Percentiles rank a stretch among this genome's conserved stretches.
These are phyloP conservation scores for Colletotrichum sp. DNA, from an alignment of 2,329 filamentous ascomycete genomes.

Conservation along the genomic window DNA sequence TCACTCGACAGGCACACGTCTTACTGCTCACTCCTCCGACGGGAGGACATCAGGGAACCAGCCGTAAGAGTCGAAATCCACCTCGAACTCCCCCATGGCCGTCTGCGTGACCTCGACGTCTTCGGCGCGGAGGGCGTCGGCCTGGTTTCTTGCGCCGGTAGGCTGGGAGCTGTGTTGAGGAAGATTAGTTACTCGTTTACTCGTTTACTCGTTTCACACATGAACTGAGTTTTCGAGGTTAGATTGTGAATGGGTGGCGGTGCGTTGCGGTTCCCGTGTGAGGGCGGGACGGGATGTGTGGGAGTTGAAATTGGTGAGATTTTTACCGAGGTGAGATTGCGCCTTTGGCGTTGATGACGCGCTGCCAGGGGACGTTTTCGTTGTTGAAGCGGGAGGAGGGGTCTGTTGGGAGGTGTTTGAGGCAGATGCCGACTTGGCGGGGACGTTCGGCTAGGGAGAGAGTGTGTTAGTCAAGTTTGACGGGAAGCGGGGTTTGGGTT, in stretches of 20 bases:
- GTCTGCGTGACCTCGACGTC: slow-evolving; percentile 54
- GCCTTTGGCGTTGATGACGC: slow-evolving; percentile 88
- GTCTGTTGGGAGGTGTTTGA: slow-evolving; percentile 79
- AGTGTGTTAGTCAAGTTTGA: background rate
- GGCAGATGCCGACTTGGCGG: slow-evolving; percentile 86
- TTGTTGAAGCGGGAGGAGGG: slow-evolving; percentile 65
- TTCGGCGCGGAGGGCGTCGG: slow-evolving; percentile 52
- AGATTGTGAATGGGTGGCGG: too few species aligned
- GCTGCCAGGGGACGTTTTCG: slow-evolving; percentile 89
- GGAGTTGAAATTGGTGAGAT: too few species aligned
- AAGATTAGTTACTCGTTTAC: background rate
- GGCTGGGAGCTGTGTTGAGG: slow-evolving; percentile 47
- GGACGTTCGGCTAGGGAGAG: slow-evolving; percentile 65
- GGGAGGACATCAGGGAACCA: slow-evolving; percentile 60
- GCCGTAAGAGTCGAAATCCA: slow-evolving; percentile 56
- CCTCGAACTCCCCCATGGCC: slow-evolving; percentile 54
- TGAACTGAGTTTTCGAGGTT: too few species aligned
- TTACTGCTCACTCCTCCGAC: slow-evolving; percentile 37
- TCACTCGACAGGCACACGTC: background rate
- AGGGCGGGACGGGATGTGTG: too few species aligned
- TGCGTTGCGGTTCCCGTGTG: too few species aligned
- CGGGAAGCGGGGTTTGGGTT: background rate
- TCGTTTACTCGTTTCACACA: too few species aligned
- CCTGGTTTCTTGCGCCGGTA: slow-evolving; percentile 53
- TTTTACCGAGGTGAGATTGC: slow-evolving; percentile 79